Conservation (phyloP, 1,139 yeast species). For the Keqinozyma sinolaborantium region DNA sequence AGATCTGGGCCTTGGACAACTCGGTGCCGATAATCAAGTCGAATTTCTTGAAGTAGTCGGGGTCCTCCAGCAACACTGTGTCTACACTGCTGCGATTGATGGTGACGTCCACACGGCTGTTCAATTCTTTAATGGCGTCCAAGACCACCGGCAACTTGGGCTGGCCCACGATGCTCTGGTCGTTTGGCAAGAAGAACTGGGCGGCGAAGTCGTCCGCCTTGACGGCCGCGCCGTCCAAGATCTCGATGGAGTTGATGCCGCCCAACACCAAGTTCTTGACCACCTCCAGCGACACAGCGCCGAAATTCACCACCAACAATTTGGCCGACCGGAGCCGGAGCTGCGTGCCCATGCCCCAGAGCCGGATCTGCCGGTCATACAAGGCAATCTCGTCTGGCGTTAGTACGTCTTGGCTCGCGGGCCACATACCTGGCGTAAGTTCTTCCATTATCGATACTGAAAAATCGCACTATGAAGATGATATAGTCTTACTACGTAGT, state of each 20-base stretch:
- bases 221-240: slow-evolving; percentile 59
- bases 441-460: not conserved
- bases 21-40: slow-evolving; percentile 80
- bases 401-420: not conserved
- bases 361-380: slow-evolving; percentile 90
- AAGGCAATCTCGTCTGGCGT: slow-evolving; percentile 75
- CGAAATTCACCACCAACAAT: slow-evolving; percentile 62
- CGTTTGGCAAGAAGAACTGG: slow-evolving; percentile 72
- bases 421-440: not conserved
- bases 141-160: slow-evolving; percentile 53
- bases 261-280: slow-evolving; percentile 85
- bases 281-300: slow-evolving; percentile 75
- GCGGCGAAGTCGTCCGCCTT: slow-evolving; percentile 64
- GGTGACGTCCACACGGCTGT: slow-evolving; percentile 64
- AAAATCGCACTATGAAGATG: too few relatives aligned
- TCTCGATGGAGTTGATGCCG: slow-evolving; percentile 76
- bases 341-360: slow-evolving; percentile 97
- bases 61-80: slow-evolving; percentile 16
- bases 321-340: slow-evolving; percentile 71
- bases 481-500: too few relatives aligned
- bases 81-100: slow-evolving; percentile 35
- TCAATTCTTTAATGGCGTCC: slow-evolving; percentile 62
- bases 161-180: slow-evolving; percentile 45
- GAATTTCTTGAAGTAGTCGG: slow-evolving; percentile 51
- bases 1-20: slow-evolving; percentile 38